Evolutionary conservation across 106 monocot species (phyloP), one percentile per base, ranked within the genome.

Genomic region (Platanthera guangdongensis): DNA sequence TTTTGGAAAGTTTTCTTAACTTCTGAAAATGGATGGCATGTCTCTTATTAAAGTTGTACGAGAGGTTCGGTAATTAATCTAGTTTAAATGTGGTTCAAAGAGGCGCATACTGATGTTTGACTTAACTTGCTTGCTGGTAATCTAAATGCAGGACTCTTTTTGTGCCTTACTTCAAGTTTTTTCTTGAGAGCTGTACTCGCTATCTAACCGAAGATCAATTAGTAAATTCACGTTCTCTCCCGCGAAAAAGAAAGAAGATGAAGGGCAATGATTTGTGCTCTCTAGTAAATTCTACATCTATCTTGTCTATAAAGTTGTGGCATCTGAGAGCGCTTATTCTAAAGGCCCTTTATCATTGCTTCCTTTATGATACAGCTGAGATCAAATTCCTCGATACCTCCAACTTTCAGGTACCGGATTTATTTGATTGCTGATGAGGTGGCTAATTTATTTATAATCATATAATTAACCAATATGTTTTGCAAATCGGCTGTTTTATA

Each of bases 81-180:
- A 39, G 39, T 65, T 32, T 4, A 64, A 64, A 28, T 64, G 21
- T 9, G 6, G 21, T 10, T 5, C 32, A 30, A 32, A 65, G 30
- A 65, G 32, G 5, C 32, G 18, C 14, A 46, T 3, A 70, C 16
- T 8, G 70, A 48, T 48, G 19, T 70, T 48, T 70, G 9, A 13
- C 47, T 47, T 4, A 48, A 45, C 16, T 70, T 3, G n/a, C 70
- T 51, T 72, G 49, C 50, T 13, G 18, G 10, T 4, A 2, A 51
- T 51, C 21, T 53, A 54, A 30, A 47, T 78, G 53, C 85, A 99
- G 99, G 80, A 92, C 99, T 25, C 77, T 99, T 57, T 99, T 99
- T 80, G 88, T 94, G 71, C 99, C 99, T 78, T 99, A 94, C 77
- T 99, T 94, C 92, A 99, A 99, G 77, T 92, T 94, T 82, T 82